Evolutionary conservation across 768 basidiomycete species (phyloP).

Genomic region (Collybia mongolica): DNA sequence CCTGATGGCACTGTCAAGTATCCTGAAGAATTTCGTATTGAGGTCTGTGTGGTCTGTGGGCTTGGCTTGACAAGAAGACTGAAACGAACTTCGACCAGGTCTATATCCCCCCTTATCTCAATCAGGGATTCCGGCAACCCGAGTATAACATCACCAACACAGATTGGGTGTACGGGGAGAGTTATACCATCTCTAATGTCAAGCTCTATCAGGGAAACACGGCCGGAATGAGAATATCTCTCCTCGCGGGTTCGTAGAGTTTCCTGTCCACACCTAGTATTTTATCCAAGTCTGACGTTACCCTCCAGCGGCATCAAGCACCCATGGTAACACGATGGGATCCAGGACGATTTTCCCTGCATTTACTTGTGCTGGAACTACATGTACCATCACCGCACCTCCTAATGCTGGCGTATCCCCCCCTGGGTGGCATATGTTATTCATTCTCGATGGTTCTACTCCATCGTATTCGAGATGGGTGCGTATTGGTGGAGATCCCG

Average conservation of each 20-base stretch:
- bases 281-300: constrained; percentile 6
- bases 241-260: constrained; percentile 53
- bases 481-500: constrained; percentile 78
- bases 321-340: constrained; percentile 79
- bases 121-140: constrained; percentile 59
- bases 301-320: constrained; percentile 62
- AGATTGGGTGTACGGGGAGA: constrained; percentile 63
- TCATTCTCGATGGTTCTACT: constrained; percentile 75
- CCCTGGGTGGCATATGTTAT: constrained; percentile 77
- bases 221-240: constrained; percentile 53
- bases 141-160: constrained; percentile 52
- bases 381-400: constrained; percentile 76
- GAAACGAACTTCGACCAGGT: constrained; percentile 30
- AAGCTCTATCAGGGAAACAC: constrained; percentile 41
- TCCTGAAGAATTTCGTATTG: constrained; percentile 75
- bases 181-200: constrained; percentile 53
- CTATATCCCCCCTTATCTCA: constrained; percentile 88
- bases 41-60: constrained; percentile 23
- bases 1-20: constrained; percentile 43
- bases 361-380: constrained; percentile 65
- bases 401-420: constrained; percentile 68
- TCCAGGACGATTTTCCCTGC: constrained; percentile 71
- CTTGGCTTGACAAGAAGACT: background rate
- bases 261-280: background rate
- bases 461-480: constrained; percentile 76